Evolutionary conservation across 1,139 yeast genomes (phyloP).

Genomic region (Geotrichum aggregatum): DNA sequence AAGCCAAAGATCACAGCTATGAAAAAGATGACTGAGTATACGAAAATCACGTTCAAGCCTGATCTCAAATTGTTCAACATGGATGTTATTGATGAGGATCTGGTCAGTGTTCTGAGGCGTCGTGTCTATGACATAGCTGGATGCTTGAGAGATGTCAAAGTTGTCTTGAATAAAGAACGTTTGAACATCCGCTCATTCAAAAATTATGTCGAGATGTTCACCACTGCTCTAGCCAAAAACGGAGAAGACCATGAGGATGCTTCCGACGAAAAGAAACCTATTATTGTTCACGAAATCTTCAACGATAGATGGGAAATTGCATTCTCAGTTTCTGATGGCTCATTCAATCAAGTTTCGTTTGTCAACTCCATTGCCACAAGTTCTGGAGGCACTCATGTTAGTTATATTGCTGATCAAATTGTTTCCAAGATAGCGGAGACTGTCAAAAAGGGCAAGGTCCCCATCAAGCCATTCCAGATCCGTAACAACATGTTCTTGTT

Average conservation of each 20-base stretch:
- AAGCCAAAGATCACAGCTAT: slow-evolving; percentile 68
- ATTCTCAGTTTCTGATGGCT: slow-evolving; percentile 86
- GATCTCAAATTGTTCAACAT: slow-evolving; percentile 81
- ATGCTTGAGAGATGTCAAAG: slow-evolving; percentile 80
- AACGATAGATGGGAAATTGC: slow-evolving; percentile 93
- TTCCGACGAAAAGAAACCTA: slow-evolving; percentile 44
- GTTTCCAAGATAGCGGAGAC: slow-evolving; percentile 68
- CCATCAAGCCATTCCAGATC: slow-evolving; percentile 83
- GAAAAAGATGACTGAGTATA: slow-evolving; percentile 66
- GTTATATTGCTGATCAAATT: slow-evolving; percentile 78
- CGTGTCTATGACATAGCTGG: slow-evolving; percentile 97
- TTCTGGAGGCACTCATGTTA: slow-evolving; percentile 94
- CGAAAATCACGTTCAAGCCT: slow-evolving; percentile 85
- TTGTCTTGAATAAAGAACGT: slow-evolving; percentile 70
- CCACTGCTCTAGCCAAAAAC: slow-evolving; percentile 59
- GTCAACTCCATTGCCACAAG: slow-evolving; percentile 98
- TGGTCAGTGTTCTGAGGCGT: slow-evolving; percentile 77
- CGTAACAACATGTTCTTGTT: slow-evolving; percentile 87
- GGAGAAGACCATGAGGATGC: slow-evolving; percentile 38
- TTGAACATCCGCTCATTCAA: slow-evolving; percentile 73
- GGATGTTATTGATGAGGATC: slow-evolving; percentile 76
- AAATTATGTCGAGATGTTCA: slow-evolving; percentile 83
- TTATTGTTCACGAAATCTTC: slow-evolving; percentile 74
- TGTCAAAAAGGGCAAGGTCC: slow-evolving; percentile 70
- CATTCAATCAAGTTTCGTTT: slow-evolving; percentile 89